Base-by-base conservation (phyloP, 2,329 filamentous ascomycete species). In the Beauveria sp. region DNA sequence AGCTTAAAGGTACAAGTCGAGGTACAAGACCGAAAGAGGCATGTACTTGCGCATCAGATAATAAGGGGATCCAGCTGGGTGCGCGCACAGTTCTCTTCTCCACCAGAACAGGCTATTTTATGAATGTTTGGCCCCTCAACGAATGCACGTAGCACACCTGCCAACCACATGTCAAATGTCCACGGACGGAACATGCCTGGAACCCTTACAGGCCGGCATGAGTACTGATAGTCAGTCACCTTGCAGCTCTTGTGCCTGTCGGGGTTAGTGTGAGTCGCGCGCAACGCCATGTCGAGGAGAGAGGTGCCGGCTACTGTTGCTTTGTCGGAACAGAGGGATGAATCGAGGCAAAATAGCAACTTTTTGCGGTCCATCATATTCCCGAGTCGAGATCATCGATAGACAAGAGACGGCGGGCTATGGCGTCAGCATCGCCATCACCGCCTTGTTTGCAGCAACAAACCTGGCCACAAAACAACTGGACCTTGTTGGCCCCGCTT, bases 21-120 rank as follows among this genome's bases (percentile, higher is more conserved):
- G 56, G 56, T 59, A 59, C 56, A 59, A 52, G 56, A 40, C 34
- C 56, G 3, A 44, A 59, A 40, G 24, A 44, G 47, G 47, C 47
- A 55, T 30, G 47, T 44, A 52, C 56, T 52, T 59, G 56, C 56
- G 56, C 47, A 52, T 59, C 56, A 52, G 56, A 59, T 52, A 59
- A 59, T 37, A 37, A 37, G 34, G 14, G 37, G 24, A 51, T 51
- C 18, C 56, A 22, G 56, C 34, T 44, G 37, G 30, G 41, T 43
- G n/a, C n/a, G 55, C 44, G 46, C 34, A 26, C 34, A 37, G 30
- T 50, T 58, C 18, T 37, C 7, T n/a, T 48, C 46, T 44, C 37
- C 55, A 51, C 56, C 20, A 7, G n/a, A 18, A n/a, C 20, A 50
- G 16, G 34, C 22, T n/a, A 26, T 40, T 44, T n/a, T 28, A 12